Evolutionary conservation across 805 yeast species (phyloP).

Genomic region (Candida pini): DNA sequence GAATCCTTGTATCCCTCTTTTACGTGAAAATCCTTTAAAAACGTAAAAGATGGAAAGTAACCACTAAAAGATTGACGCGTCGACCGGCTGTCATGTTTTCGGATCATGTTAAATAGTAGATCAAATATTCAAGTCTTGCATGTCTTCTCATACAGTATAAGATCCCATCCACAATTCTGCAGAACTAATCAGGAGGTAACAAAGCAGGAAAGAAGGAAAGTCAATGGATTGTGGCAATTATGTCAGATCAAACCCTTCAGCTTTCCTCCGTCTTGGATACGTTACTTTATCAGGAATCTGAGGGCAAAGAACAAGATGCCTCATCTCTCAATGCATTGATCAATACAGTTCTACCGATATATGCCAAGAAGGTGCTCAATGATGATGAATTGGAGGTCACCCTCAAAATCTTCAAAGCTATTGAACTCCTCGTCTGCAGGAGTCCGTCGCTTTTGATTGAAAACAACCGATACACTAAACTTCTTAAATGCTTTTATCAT

Average conservation of each 20-base stretch:
- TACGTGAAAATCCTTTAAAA: too few relatives aligned
- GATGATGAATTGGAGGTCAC: constrained; percentile 16
- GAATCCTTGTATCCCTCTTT: too few relatives aligned
- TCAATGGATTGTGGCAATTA: too few relatives aligned
- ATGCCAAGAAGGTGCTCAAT: constrained; percentile 9
- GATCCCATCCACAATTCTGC: too few relatives aligned
- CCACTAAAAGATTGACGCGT: too few relatives aligned
- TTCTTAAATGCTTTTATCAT: constrained; percentile 16
- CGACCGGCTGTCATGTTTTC: too few relatives aligned
- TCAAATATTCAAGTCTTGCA: too few relatives aligned
- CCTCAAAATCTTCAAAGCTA: constrained; percentile 25
- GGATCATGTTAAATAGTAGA: too few relatives aligned
- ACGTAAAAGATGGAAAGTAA: too few relatives aligned
- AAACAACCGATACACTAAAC: constrained; percentile 12
- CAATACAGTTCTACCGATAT: constrained; percentile 24
- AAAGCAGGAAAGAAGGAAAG: too few relatives aligned
- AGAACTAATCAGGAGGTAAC: too few relatives aligned
- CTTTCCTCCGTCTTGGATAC: constrained; percentile 25
- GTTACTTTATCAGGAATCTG: constrained; percentile 20
- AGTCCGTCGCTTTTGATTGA: constrained; percentile 23
- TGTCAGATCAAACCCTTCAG: constrained; percentile 22
- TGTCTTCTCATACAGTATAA: too few relatives aligned
- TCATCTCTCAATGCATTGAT: constrained; percentile 26
- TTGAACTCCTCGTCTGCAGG: constrained; percentile 17
- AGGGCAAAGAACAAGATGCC: constrained; percentile 21